phyloP scores from a whole-genome alignment of 257 asterid species.

The Ocimum tenuiflorum region DNA sequence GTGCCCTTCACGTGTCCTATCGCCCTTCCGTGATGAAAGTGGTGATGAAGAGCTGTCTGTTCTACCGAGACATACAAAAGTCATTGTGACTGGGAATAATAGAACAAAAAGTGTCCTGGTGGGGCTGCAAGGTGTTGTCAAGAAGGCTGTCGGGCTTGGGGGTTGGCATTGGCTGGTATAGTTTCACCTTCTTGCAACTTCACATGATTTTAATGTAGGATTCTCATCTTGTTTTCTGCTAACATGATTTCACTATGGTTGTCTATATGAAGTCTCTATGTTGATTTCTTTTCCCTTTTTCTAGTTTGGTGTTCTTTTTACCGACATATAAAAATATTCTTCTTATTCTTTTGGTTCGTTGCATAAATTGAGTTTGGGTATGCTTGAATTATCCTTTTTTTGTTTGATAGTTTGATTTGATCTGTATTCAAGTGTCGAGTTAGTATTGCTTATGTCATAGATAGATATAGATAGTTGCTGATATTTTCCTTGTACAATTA shows the following conservation, averaged over 20 bases:
- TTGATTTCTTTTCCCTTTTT: neutral
- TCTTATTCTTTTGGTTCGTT: neutral
- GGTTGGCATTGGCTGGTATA: slow-evolving; percentile 99
- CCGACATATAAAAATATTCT: neutral
- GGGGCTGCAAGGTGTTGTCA: slow-evolving; percentile 89
- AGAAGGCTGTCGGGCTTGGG: slow-evolving; percentile 96
- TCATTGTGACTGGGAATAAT: slow-evolving; percentile 86
- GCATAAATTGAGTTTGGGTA: neutral
- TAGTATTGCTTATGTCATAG: neutral
- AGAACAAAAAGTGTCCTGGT: slow-evolving; percentile 89
- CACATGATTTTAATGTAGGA: neutral
- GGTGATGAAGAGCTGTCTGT: slow-evolving; percentile 91
- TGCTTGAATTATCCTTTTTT: neutral
- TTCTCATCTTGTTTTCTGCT: neutral
- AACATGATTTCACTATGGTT: neutral
- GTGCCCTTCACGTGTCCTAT: slow-evolving; percentile 57
- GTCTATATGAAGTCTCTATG: neutral
- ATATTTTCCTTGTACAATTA: neutral
- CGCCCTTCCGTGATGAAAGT: slow-evolving; percentile 76
- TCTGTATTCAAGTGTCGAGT: neutral
- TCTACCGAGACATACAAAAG: slow-evolving; percentile 94
- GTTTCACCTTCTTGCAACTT: slow-evolving; percentile 11
- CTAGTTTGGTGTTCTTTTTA: neutral
- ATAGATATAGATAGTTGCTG: neutral
- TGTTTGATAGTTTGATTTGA: neutral